Percentiles rank a stretch among this genome's conserved stretches.
Conservation (phyloP, 306 rosid genomes). For the Cyamopsis tetragonoloba region DNA sequence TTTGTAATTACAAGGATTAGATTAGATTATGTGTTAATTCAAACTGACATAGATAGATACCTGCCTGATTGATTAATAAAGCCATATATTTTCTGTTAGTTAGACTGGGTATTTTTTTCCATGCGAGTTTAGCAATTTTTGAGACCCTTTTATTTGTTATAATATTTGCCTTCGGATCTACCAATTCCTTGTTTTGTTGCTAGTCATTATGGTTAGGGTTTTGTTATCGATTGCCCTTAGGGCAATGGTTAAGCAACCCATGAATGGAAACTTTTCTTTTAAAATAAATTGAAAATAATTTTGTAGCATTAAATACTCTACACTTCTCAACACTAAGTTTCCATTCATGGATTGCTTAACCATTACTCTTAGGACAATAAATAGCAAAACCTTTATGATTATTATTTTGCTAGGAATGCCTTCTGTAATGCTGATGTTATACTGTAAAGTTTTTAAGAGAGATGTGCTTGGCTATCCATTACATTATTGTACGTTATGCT, state of each 20-base stretch:
- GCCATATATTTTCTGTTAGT: not conserved
- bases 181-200: not conserved
- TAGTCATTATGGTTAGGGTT: too few relatives aligned
- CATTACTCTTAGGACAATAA: too few relatives aligned
- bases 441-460: not conserved
- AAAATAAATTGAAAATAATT: too few relatives aligned
- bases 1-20: conserved; percentile 8
- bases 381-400: too few relatives aligned
- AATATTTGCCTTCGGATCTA: not conserved
- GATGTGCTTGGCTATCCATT: not conserved
- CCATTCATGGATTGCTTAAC: too few relatives aligned
- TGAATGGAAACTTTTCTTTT: too few relatives aligned
- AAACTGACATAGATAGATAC: conserved; percentile 2
- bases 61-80: conserved; percentile 1
- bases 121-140: not conserved
- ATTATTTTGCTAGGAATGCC: not conserved
- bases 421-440: conserved; percentile 5
- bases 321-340: too few relatives aligned
- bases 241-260: too few relatives aligned
- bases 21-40: not conserved
- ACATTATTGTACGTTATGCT: conserved; percentile 2
- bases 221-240: too few relatives aligned
- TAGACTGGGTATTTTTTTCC: not conserved
- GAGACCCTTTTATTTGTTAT: conserved; percentile 3
- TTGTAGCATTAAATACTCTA: too few relatives aligned